These are phyloP conservation scores for Eimeria praecox DNA, from an alignment of 169 alveolate genomes.

Conservation along the genomic window DNA sequence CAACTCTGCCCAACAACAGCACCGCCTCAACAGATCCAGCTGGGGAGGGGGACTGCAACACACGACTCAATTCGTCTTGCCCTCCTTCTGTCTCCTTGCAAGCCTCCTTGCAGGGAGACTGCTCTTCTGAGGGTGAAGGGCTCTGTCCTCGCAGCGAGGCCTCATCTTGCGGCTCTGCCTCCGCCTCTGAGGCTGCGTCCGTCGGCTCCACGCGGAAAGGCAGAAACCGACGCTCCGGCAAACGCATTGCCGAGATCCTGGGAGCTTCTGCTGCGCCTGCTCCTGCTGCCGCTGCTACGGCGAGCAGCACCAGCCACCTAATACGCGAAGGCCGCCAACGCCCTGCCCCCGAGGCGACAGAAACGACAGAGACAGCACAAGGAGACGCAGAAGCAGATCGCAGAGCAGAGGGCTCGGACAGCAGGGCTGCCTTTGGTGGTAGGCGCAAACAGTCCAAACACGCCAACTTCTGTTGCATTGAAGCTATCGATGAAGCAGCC, in stretches of 20 bases:
- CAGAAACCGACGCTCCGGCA: not conserved
- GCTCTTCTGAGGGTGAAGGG: constrained; percentile 19
- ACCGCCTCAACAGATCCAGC: constrained; percentile 49
- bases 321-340: not conserved
- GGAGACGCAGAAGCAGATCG: not conserved
- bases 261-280: constrained; percentile 4
- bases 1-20: constrained; percentile 46
- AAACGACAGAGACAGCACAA: not conserved
- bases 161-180: constrained; percentile 1
- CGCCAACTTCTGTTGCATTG: not conserved
- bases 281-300: not conserved
- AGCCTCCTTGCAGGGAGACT: constrained; percentile 1
- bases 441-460: not conserved
- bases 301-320: not conserved
- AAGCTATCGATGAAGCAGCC: not conserved
- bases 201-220: not conserved
- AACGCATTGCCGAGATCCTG: constrained; percentile 14
- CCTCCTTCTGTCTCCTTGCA: constrained; percentile 12
- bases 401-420: not conserved
- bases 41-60: constrained; percentile 42
- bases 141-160: constrained; percentile 40
- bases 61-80: not conserved
- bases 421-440: not conserved
- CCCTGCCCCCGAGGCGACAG: not conserved
- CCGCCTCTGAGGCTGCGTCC: constrained; percentile 11